Evolutionary conservation across 78 protist species (phyloP).

Genomic region (Dictyostelium citrinum): DNA sequence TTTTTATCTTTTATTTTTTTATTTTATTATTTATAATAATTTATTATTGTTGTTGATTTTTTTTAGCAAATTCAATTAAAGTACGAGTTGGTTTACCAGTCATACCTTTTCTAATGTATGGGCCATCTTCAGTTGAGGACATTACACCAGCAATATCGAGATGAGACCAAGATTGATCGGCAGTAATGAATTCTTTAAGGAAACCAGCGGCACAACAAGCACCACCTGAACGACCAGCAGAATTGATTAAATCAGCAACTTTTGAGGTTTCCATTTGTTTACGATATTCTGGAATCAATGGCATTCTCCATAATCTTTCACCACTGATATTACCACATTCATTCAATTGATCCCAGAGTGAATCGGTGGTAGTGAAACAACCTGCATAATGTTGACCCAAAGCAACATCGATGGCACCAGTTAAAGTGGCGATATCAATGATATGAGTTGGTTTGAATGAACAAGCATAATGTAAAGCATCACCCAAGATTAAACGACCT

Average conservation of each 20-base stretch:
- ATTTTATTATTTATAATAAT: background rate
- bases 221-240: conserved; percentile 64
- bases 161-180: conserved; percentile 65
- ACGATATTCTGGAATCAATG: conserved; percentile 32
- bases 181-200: conserved; percentile 45
- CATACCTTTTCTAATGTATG: conserved; percentile 74
- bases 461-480: conserved; percentile 87
- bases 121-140: conserved; percentile 59
- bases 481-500: conserved; percentile 91
- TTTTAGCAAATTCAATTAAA: conserved; percentile 60
- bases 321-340: conserved; percentile 37
- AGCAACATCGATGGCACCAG: conserved; percentile 92
- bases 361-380: conserved; percentile 40
- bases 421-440: conserved; percentile 91
- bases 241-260: conserved; percentile 59
- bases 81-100: conserved; percentile 73
- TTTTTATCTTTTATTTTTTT: background rate
- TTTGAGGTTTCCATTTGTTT: conserved; percentile 59
- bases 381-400: conserved; percentile 85
- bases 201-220: conserved; percentile 76
- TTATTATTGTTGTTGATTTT: background rate
- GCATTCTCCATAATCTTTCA: conserved; percentile 82
- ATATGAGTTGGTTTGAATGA: conserved; percentile 70
- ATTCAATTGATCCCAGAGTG: conserved; percentile 49
- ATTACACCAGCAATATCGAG: conserved; percentile 79